Evolutionary conservation across 192 early-diverging fungal species (phyloP).

Genomic region (Linnemannia zychae): DNA sequence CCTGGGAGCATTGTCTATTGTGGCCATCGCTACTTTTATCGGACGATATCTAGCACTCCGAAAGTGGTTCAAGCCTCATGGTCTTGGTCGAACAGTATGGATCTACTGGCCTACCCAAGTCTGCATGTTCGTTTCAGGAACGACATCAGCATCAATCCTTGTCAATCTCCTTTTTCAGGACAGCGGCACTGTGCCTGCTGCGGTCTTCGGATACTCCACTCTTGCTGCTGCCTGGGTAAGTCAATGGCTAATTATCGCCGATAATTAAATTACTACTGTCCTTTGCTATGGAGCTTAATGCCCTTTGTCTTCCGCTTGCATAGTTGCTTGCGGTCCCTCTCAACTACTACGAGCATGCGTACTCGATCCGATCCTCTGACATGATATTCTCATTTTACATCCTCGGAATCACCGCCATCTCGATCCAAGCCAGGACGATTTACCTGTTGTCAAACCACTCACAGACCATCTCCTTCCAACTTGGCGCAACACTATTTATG

Average conservation of each 20-base stretch:
- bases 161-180: not conserved
- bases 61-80: constrained; percentile 11
- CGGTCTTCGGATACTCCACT: constrained; percentile 9
- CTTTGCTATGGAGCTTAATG: not conserved
- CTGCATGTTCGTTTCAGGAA: not conserved
- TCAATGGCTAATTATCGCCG: not conserved
- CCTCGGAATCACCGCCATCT: not conserved
- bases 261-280: not conserved
- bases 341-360: constrained; percentile 22
- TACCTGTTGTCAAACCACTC: not conserved
- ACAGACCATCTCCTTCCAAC: not conserved
- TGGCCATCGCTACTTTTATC: not conserved
- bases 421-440: constrained; percentile 20
- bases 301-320: not conserved
- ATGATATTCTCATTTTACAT: constrained; percentile 23
- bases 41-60: constrained; percentile 6
- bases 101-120: constrained; percentile 41
- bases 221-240: constrained; percentile 10
- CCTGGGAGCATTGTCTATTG: not conserved
- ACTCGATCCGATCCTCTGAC: constrained; percentile 33
- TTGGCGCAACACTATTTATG: not conserved
- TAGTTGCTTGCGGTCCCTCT: constrained; percentile 14
- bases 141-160: not conserved
- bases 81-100: constrained; percentile 21
- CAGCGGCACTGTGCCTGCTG: not conserved